Percentiles rank a stretch among this genome's conserved stretches.
These are phyloP conservation scores for Penicillium crustosum DNA, from an alignment of 2,329 filamentous ascomycete species.

Conservation along the genomic window DNA sequence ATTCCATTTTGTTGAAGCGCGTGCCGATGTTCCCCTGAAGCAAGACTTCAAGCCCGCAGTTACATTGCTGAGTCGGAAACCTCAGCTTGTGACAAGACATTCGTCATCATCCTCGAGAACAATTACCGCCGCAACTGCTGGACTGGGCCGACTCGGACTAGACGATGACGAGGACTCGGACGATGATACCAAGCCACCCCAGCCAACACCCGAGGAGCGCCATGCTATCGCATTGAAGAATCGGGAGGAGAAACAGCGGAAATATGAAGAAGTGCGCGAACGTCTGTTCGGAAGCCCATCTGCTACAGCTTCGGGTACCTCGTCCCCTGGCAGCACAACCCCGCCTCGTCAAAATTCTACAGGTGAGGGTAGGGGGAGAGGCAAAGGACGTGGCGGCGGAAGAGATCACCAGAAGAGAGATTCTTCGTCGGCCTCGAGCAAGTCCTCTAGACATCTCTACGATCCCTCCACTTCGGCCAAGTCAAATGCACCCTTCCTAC, in stretches of 20 bases:
- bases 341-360: constrained; percentile 51
- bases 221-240: constrained; percentile 75
- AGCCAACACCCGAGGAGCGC: constrained; percentile 72
- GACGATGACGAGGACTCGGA: constrained; percentile 65
- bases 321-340: constrained; percentile 62
- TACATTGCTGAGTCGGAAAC: constrained; percentile 82
- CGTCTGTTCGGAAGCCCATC: constrained; percentile 72
- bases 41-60: constrained; percentile 77
- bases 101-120: constrained; percentile 40
- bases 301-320: constrained; percentile 53
- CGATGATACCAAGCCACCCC: constrained; percentile 61
- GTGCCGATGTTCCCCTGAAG: constrained; percentile 62
- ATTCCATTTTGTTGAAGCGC: constrained; percentile 71
- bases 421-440: constrained; percentile 38
- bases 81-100: constrained; percentile 63
- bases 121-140: constrained; percentile 43
- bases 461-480: constrained; percentile 72
- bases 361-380: constrained; percentile 43
- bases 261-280: constrained; percentile 84
- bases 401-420: constrained; percentile 46
- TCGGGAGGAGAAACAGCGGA: constrained; percentile 82
- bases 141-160: constrained; percentile 49
- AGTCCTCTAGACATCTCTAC: constrained; percentile 62
- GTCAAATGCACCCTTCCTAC: constrained; percentile 54
- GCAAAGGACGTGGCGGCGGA: constrained; percentile 53